These are phyloP conservation scores for Pichia scutulata DNA, from an alignment of 805 yeast genomes.

Conservation along the genomic window DNA sequence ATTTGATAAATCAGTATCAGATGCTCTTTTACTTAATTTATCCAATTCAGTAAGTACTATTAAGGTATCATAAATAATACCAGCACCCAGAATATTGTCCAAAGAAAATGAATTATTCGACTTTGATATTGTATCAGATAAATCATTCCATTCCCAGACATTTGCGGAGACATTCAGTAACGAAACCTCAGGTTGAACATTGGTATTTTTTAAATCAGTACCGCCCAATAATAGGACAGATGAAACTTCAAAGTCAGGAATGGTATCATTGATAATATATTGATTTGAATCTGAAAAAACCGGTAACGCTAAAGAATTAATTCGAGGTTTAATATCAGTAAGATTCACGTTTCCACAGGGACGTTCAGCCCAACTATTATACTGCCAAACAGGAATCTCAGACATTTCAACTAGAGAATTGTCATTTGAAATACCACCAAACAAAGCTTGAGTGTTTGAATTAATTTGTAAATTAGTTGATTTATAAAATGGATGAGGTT, in stretches of 20 bases:
- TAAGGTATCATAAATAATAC: constrained; percentile 43
- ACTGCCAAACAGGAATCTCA: constrained; percentile 70
- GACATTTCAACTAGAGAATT: constrained; percentile 65
- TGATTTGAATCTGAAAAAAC: constrained; percentile 31
- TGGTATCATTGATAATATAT: constrained; percentile 18
- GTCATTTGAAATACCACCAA: constrained; percentile 56
- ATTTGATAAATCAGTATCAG: constrained; percentile 13
- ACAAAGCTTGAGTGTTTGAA: constrained; percentile 41
- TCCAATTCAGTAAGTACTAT: constrained; percentile 30
- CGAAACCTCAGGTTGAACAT: constrained; percentile 38
- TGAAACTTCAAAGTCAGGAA: constrained; percentile 28
- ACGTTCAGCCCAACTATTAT: constrained; percentile 59
- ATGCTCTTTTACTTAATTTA: not conserved
- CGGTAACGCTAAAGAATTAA: constrained; percentile 47
- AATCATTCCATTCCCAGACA: constrained; percentile 38
- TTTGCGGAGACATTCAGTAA: constrained; percentile 31
- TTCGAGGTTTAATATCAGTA: constrained; percentile 44
- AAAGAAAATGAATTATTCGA: constrained; percentile 20
- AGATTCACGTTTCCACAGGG: constrained; percentile 25
- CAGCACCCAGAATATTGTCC: constrained; percentile 37
- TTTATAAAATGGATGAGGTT: constrained; percentile 50
- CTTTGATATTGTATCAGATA: constrained; percentile 20
- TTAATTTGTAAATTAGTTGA: constrained; percentile 38
- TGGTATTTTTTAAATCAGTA: constrained; percentile 27
- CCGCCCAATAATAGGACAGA: constrained; percentile 60